Evolutionary conservation across 306 rosid genomes (phyloP), one percentile per base, ranked within the genome.

Genomic region (Trichosanthes cucumerina): DNA sequence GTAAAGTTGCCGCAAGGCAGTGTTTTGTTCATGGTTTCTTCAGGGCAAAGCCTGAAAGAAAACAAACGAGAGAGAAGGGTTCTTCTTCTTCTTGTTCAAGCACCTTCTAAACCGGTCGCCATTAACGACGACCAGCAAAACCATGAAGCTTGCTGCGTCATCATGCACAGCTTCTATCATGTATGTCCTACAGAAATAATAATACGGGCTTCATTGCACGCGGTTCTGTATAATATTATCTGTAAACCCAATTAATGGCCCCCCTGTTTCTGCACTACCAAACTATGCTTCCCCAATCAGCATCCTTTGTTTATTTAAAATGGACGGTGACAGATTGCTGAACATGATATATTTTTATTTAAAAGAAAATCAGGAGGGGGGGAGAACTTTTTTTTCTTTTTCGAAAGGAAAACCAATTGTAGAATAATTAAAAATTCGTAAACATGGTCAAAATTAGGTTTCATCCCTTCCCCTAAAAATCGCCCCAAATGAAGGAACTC

Each of bases 1-100:
- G 64, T 76, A 54, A 54, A 56, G 79, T 74, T 74, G 59, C 77
- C 23, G 77, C 59, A 72, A 72, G 58, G 77, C 41, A 47, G 43
- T 72, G 77, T 10, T 10, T 50, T 39, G 9, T 39, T 68, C 52
- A 43, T 70, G 79, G 15, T 76, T 54, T 76, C 79, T 76, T 76
- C 69, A 54, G 52, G 53, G 66, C 52, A 38, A 76, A 76, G 21
- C 53, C 52, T 2, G 23, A 23, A 12, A 36, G 12, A 76, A 54
- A 76, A 10, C 52, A 14, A 21, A 36, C 8, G 13, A 54, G 38
- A 75, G n/a, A 70, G 65, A 34, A 75, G 49, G 5, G 19, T 36
- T 58, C 47, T 43, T 43, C 59, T 59, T 59, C 19, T 62, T 14
- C 69, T 47, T 13, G 31, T 68, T n/a, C 52, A 68, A 68, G 19